Base-by-base conservation (phyloP, 2,329 filamentous ascomycete genomes). In the Dendryphion nanum region DNA sequence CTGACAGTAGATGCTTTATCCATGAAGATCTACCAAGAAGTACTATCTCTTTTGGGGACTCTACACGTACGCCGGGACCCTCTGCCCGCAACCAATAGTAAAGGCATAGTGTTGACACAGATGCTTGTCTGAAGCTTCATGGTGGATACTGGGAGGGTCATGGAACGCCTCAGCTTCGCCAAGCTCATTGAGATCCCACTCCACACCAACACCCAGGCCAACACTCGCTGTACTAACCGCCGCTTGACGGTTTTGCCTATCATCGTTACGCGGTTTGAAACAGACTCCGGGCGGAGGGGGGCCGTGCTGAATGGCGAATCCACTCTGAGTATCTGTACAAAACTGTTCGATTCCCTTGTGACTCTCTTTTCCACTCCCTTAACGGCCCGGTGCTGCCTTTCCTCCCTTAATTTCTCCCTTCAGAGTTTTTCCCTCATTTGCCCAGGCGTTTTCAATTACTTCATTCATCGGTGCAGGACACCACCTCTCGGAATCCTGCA, bases 381-480 rank as follows among this genome's bases (percentile, higher is more conserved):
- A n/a, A n/a, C n/a, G n/a, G n/a, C n/a, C n/a, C n/a, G n/a, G n/a
- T n/a, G n/a, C n/a, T n/a, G n/a, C n/a, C n/a, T n/a, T n/a, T n/a
- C n/a, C n/a, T n/a, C n/a, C n/a, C n/a, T n/a, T n/a, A n/a, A n/a
- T n/a, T n/a, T n/a, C n/a, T n/a, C n/a, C n/a, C n/a, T n/a, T n/a
- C n/a, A n/a, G n/a, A n/a, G n/a, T 43, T 47, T 40, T 48, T 41
- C 38, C 31, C 14, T 44, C 41, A 36, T 21, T 42, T 45, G 30
- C 40, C 42, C 39, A 47, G 37, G 45, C 41, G 43, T 44, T n/a
- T 45, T 38, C 46, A 47, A 23, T 48, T 53, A 33, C 23, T 48
- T 49, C 44, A 19, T 29, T 42, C 18, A 40, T 47, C 44, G 53
- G 59, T 63, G 57, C 59, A 58, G 57, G 57, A 35, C 59, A 61